A percentile compares a stretch with the other conserved stretches of the same genome.
phyloP scores from a whole-genome alignment of 2,329 filamentous ascomycete species.

The Monosporascus sp. region DNA sequence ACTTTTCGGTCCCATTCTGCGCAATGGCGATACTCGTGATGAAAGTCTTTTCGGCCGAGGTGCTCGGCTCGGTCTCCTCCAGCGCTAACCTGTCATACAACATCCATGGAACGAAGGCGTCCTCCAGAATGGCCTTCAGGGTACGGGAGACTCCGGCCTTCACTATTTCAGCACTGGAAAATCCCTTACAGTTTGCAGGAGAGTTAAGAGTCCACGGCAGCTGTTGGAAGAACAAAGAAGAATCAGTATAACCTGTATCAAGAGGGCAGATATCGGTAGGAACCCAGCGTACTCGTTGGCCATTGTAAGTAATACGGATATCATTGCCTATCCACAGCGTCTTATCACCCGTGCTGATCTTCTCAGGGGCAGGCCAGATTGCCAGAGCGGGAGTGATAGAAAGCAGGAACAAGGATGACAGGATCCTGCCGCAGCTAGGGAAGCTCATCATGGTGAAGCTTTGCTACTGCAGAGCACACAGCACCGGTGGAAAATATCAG shows the following conservation, averaged over 20 bases:
- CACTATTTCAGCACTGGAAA: constrained; percentile 50
- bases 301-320: constrained; percentile 54
- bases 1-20: constrained; percentile 52
- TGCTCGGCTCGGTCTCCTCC: constrained; percentile 58
- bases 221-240: constrained; percentile 34
- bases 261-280: constrained; percentile 19
- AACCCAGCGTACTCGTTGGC: constrained; percentile 47
- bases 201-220: constrained; percentile 43
- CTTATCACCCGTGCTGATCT: constrained; percentile 45
- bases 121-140: constrained; percentile 57
- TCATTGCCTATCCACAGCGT: constrained; percentile 48
- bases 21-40: constrained; percentile 58
- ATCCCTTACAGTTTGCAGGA: constrained; percentile 31
- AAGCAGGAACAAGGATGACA: constrained; percentile 32
- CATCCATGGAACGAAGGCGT: constrained; percentile 74
- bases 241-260: constrained; percentile 9
- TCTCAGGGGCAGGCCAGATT: constrained; percentile 53
- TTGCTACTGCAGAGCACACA: constrained; percentile 6
- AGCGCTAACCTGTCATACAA: constrained; percentile 56
- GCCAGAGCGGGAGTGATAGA: constrained; percentile 40
- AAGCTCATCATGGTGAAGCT: constrained; percentile 11
- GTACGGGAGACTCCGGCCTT: constrained; percentile 54
- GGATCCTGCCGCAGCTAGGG: constrained; percentile 12
- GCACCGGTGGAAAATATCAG: constrained; percentile 7
- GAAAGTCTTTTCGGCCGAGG: constrained; percentile 36